phyloP scores from a whole-genome alignment of 2,329 filamentous ascomycete species.

The Tolypocladium amazonense region DNA sequence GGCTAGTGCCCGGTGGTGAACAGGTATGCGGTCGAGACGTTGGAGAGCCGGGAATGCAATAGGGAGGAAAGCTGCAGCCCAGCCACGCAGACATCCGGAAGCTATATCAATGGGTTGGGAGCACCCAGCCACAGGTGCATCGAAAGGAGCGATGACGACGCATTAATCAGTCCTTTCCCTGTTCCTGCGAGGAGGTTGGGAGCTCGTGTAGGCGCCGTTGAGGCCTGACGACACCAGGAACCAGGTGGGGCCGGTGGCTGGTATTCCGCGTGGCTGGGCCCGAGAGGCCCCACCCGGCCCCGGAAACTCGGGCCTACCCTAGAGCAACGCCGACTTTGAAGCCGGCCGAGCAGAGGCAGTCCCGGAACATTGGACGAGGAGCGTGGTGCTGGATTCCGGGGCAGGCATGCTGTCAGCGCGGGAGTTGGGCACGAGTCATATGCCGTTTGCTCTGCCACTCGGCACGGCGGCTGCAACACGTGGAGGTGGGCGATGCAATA shows the following conservation, averaged over 20 bases:
- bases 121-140: background rate
- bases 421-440: background rate
- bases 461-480: background rate
- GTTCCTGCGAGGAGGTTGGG: background rate
- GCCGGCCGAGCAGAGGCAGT: background rate
- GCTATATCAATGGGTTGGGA: background rate
- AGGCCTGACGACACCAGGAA: background rate
- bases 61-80: background rate
- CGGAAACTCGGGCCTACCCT: background rate
- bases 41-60: background rate
- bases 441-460: background rate
- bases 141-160: no score
- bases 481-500: background rate
- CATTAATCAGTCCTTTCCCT: no score
- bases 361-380: background rate
- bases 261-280: background rate
- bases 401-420: no score
- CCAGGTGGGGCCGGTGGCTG: constrained; percentile 1
- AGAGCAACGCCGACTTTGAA: background rate
- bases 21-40: background rate
- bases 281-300: background rate
- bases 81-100: background rate
- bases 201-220: background rate
- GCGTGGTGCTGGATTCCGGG: background rate
- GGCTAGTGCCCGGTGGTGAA: background rate